A percentile compares a stretch with the other conserved stretches of the same genome.
phyloP scores from a whole-genome alignment of 331 rosid species.

The Acacia pycnantha region DNA sequence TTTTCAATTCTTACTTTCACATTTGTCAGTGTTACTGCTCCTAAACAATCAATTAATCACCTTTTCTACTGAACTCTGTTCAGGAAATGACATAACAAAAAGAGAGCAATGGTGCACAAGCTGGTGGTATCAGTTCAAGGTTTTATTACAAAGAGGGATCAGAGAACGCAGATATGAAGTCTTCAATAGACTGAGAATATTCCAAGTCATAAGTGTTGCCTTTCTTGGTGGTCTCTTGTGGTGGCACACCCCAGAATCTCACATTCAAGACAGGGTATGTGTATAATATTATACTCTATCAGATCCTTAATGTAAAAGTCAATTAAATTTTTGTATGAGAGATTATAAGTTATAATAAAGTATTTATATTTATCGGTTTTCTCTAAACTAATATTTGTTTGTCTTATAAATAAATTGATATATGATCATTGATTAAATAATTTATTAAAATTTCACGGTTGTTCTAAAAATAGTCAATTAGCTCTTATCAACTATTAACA shows the following conservation, averaged over 20 bases:
- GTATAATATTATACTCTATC: too few relatives aligned
- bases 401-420: too few relatives aligned
- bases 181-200: conserved; percentile 72
- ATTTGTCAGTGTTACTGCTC: background rate
- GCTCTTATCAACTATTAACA: too few relatives aligned
- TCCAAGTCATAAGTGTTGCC: conserved; percentile 84
- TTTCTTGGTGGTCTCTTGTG: conserved; percentile 83
- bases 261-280: conserved; percentile 59
- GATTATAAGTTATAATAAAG: too few relatives aligned
- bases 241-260: conserved; percentile 86
- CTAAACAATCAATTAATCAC: background rate
- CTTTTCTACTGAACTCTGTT: background rate
- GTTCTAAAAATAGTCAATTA: too few relatives aligned
- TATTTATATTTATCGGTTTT: too few relatives aligned
- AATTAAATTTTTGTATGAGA: too few relatives aligned
- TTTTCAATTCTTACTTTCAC: too few relatives aligned
- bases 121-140: conserved; percentile 91
- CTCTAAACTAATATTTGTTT: too few relatives aligned
- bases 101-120: conserved; percentile 69
- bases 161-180: conserved; percentile 71
- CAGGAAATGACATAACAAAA: conserved; percentile 33
- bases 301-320: too few relatives aligned
- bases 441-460: fast-evolving
- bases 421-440: too few relatives aligned
- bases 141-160: conserved; percentile 67